Evolutionary conservation across 345 rosid genomes (phyloP), one percentile per base, ranked within the genome.

Genomic region (Populus deltoides): DNA sequence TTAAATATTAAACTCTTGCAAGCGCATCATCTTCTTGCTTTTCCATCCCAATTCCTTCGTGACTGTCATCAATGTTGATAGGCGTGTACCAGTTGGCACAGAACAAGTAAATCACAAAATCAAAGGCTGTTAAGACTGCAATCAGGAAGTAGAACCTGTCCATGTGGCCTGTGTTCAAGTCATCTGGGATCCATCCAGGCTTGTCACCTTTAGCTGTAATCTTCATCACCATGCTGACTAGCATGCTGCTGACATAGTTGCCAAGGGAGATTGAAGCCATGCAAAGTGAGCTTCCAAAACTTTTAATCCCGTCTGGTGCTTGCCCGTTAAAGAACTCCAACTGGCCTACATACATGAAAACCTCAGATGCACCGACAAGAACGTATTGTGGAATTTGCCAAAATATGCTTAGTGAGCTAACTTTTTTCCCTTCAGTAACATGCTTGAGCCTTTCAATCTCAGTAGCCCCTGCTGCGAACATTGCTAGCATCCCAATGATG

Each of bases 231-330:
- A 90, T 78, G 77, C 78, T 81, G 20, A 94, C 92, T 77, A 94
- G 76, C 85, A 92, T 66, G 83, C 97, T 94, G 66, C 98, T 93
- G 6, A 88, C 92, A 31, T 88, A 94, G 73, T 94, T 94, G 18
- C 98, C 98, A n/a, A 94, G 85, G 7, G 98, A 94, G 39, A 93
- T 94, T 1, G 98, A 94, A 20, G 98, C 97, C 98, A 94, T 94
- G 77, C 98, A 93, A 25, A 93, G 92, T 0, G 98, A 93, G 82
- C 98, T 94, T 22, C 98, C 98, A 12, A 94, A 86, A 87, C 95
- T 93, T 81, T 94, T 93, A 24, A 93, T 86, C 49, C 98, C 98
- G 25, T 93, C 98, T 0, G 98, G 98, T 10, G 98, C 92, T 71
- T 94, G 98, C 31, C 89, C 97, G 27, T 92, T 93, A 75, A 94